These are phyloP conservation scores for Scenedesmus sp. DNA, from an alignment of 163 green algal genomes.

Conservation along the genomic window DNA sequence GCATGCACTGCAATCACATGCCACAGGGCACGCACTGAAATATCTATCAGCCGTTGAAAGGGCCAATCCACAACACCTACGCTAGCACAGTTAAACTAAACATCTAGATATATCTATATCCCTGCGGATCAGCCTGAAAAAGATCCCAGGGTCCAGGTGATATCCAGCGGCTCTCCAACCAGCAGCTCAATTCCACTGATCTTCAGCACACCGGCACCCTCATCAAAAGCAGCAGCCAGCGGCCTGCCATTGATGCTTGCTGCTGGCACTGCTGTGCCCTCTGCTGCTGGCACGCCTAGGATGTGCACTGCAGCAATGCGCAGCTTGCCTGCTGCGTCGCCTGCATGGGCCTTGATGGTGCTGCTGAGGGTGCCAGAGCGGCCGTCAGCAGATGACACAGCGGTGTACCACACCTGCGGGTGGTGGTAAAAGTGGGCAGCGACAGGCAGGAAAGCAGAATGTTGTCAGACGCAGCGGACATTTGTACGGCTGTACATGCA, in stretches of 20 bases:
- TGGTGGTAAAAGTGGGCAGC: background rate
- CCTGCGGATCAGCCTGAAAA: background rate
- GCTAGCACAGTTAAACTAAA: background rate
- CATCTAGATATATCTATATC: background rate
- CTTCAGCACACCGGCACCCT: background rate
- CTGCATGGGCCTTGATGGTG: background rate
- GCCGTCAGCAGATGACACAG: background rate
- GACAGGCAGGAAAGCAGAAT: background rate
- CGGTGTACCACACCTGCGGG: conserved; percentile 41
- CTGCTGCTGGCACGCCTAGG: conserved; percentile 14
- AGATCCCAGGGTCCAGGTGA: background rate
- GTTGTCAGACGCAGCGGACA: background rate
- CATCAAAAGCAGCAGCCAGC: background rate
- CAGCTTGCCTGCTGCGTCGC: conserved; percentile 10
- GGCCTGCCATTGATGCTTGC: background rate
- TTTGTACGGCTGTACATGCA: background rate
- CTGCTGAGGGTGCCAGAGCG: conserved; percentile 27
- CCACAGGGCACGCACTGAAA: background rate
- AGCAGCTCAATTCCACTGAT: background rate
- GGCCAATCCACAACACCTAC: background rate
- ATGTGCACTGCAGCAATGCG: conserved; percentile 33
- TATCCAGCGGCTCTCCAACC: conserved; percentile 7
- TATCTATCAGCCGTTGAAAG: background rate
- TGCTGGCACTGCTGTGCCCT: background rate
- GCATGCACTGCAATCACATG: background rate